These are phyloP conservation scores for Cyclocybe aegerita DNA, from an alignment of 768 basidiomycete genomes.

Conservation along the genomic window DNA sequence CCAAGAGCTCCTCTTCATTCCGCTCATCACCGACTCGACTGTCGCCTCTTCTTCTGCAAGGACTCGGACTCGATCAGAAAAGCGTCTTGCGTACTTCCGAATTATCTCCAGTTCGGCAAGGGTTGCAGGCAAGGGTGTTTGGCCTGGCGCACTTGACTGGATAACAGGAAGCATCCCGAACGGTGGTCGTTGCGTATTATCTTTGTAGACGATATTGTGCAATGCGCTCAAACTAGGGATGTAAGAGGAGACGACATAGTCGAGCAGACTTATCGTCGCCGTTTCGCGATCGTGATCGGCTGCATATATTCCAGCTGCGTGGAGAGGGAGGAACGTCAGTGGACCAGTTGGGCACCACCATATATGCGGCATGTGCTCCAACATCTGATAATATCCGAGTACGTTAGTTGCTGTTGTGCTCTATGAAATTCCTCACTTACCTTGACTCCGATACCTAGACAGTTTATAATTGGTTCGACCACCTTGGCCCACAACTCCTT, in stretches of 20 bases:
- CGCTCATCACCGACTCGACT: constrained; percentile 6
- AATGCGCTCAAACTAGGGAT: constrained; percentile 5
- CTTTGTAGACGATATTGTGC: not conserved
- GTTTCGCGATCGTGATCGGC: not conserved
- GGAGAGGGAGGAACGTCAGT: not conserved
- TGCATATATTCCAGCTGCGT: not conserved
- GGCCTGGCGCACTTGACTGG: constrained; percentile 14
- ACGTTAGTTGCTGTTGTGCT: not conserved
- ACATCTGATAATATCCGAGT: constrained; percentile 5
- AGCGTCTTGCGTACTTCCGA: not conserved
- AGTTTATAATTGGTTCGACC: constrained; percentile 1
- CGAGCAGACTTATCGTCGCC: not conserved
- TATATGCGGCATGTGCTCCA: constrained; percentile 14
- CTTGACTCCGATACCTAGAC: not conserved
- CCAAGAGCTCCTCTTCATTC: constrained; percentile 15
- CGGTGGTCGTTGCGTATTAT: not conserved
- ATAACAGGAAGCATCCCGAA: constrained; percentile 6
- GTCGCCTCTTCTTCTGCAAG: constrained; percentile 11
- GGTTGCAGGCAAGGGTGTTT: constrained; percentile 6
- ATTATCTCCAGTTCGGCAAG: constrained; percentile 7
- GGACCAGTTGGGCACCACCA: not conserved
- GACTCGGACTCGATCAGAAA: not conserved
- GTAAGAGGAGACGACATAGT: constrained; percentile 7
- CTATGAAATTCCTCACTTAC: not conserved
- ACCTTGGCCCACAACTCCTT: constrained; percentile 7